Base-by-base conservation (phyloP, 2,329 filamentous ascomycete genomes). In the Penicillium olsonii region DNA sequence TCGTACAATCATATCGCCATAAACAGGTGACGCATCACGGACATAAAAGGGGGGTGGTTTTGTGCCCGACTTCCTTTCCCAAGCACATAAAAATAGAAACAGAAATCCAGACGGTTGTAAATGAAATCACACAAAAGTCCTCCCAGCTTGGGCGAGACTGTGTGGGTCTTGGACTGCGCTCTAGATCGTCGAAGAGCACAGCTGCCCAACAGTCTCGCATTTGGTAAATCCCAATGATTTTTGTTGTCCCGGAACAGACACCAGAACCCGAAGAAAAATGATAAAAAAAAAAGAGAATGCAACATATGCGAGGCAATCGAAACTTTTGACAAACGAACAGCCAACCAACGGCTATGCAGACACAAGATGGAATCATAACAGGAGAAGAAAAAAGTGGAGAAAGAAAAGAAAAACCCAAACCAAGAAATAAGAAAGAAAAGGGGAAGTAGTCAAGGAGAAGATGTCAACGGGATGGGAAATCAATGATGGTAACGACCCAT, bases 1-100 rank as follows among this genome's bases (percentile, higher is more conserved):
- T 67, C 64, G 61, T 67, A 67, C 64, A 67, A 63, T 65, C 64
- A 62, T 67, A 61, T 62, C 61, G 58, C 57, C 63, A 52, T 64
- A 55, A 52, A 52, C 33, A 35, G 50, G 52, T 53, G 50, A 44
- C 38, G 48, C 50, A 45, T 44, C 34, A 48, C 26, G 22, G 42
- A 19, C 33, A 35, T 35, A 35, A 35, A 35, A 35, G 18, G 24
- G 40, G 27, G 29, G n/a, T 15, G 7, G 5, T 18, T 34, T 40
- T 10, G 31, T 34, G 41, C 26, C 41, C 49, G 27, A 48, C 34
- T 26, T 11, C 35, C 45, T 50, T 43, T 35, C 51, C 54, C 49
- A 48, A 43, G 47, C 50, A 46, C 31, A 48, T 37, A 39, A 40
- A 54, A 34, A 54, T 35, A 35, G 11, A 19, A 44, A 48, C 42